These are phyloP conservation scores for Aspergillus conjunctus DNA, from an alignment of 495 filamentous ascomycete species.

Conservation along the genomic window DNA sequence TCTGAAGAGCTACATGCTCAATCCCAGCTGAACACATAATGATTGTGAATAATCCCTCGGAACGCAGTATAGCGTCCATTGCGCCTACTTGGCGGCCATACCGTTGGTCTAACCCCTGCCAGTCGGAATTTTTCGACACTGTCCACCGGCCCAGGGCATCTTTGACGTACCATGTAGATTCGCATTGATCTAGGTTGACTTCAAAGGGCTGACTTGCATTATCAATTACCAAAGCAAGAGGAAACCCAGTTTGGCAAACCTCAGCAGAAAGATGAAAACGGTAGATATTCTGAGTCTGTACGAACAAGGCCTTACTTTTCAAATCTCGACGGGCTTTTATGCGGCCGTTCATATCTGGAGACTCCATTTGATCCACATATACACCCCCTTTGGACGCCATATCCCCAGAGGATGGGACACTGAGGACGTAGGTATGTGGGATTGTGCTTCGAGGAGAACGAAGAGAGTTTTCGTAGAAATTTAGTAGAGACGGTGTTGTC, in stretches of 20 bases:
- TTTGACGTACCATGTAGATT: constrained; percentile 20
- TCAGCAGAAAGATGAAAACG: constrained; percentile 37
- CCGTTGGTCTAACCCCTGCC: constrained; percentile 33
- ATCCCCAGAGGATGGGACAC: constrained; percentile 51
- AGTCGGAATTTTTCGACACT: constrained; percentile 22
- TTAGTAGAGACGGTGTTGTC: constrained; percentile 40
- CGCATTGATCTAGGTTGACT: constrained; percentile 13
- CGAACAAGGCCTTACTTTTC: constrained; percentile 27
- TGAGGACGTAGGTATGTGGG: constrained; percentile 45
- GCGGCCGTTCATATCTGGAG: constrained; percentile 48
- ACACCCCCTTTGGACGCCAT: constrained; percentile 55
- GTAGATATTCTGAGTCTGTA: constrained; percentile 43
- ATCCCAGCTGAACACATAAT: constrained; percentile 30
- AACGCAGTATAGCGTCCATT: constrained; percentile 54
- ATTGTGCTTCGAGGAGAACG: constrained; percentile 15
- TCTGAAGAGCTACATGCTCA: constrained; percentile 48
- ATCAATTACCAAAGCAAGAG: constrained; percentile 31
- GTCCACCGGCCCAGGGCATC: constrained; percentile 24
- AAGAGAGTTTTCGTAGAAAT: constrained; percentile 41
- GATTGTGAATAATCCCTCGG: constrained; percentile 49
- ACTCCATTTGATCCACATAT: constrained; percentile 47
- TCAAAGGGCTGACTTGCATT: constrained; percentile 13
- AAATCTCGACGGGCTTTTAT: constrained; percentile 31
- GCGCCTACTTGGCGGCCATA: constrained; percentile 50
- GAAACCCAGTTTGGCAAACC: constrained; percentile 6